A percentile compares a stretch with the other conserved stretches of the same genome.
These are phyloP conservation scores for Microdochium bolleyi DNA, from an alignment of 2,329 filamentous ascomycete species.

Conservation along the genomic window DNA sequence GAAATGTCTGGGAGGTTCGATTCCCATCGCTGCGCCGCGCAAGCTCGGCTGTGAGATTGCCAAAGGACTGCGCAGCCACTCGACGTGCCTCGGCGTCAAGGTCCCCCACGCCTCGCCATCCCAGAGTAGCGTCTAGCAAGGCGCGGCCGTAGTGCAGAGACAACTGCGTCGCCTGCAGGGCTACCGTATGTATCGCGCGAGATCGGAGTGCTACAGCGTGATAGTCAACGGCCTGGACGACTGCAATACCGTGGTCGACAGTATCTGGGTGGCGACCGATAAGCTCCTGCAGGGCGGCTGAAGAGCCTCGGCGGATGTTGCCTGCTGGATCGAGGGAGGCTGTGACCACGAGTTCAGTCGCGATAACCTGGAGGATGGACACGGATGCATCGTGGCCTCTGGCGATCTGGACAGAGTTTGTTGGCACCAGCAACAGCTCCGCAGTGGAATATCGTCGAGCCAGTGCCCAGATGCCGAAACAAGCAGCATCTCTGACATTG, in stretches of 20 bases:
- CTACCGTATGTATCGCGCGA: constrained; percentile 72
- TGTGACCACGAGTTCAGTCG: constrained; percentile 70
- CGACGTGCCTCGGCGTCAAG: constrained; percentile 67
- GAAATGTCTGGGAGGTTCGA: constrained; percentile 13
- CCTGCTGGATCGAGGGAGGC: constrained; percentile 84
- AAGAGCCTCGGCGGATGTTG: constrained; percentile 87
- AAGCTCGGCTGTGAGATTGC: constrained; percentile 40
- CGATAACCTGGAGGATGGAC: constrained; percentile 67
- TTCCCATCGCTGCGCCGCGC: constrained; percentile 15
- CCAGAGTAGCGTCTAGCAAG: constrained; percentile 62
- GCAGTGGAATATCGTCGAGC: constrained; percentile 77
- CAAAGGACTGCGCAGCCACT: constrained; percentile 63
- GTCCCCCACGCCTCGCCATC: constrained; percentile 85
- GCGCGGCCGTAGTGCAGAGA: constrained; percentile 62
- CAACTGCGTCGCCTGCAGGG: constrained; percentile 59
- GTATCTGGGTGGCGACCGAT: constrained; percentile 88
- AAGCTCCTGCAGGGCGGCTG: constrained; percentile 87
- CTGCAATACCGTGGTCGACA: constrained; percentile 69
- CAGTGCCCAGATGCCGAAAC: constrained; percentile 91
- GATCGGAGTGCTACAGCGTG: constrained; percentile 84
- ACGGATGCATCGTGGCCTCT: constrained; percentile 24
- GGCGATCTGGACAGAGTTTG: constrained; percentile 32
- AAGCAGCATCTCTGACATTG: constrained; percentile 90
- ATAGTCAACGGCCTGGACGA: constrained; percentile 90
- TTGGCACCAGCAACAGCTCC: constrained; percentile 62